These are phyloP conservation scores for Handroanthus guayacan DNA, from an alignment of 257 asterid genomes.

Conservation along the genomic window DNA sequence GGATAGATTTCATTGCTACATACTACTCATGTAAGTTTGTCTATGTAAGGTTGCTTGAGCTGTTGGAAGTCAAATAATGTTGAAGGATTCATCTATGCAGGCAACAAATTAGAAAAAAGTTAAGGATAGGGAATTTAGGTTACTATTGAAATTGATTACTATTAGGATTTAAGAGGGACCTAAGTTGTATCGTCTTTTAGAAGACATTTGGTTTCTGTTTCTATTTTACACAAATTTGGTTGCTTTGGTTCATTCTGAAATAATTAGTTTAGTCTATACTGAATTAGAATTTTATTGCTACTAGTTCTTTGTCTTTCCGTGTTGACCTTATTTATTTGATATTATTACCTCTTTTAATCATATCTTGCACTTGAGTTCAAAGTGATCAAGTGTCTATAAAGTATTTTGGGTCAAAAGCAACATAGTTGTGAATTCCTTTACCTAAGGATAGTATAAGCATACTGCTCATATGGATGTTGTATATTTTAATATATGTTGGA, in stretches of 20 bases:
- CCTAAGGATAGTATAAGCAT: no score
- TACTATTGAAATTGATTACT: not conserved
- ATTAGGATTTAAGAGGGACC: constrained; percentile 7
- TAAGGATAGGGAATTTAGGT: not conserved
- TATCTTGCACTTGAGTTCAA: no score
- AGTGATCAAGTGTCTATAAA: no score
- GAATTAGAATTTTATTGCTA: no score
- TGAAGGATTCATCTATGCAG: constrained; percentile 15
- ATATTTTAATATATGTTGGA: no score
- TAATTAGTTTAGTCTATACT: no score
- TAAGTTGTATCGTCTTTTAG: constrained; percentile 20
- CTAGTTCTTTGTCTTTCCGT: no score
- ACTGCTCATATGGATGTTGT: no score
- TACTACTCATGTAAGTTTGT: constrained; percentile 21
- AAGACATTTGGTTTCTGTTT: constrained; percentile 12
- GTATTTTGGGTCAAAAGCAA: no score
- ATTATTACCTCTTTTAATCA: no score
- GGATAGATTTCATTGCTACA: not conserved
- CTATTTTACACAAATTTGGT: constrained; percentile 5
- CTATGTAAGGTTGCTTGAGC: constrained; percentile 15
- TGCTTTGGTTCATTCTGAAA: constrained; percentile 7
- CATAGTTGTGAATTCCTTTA: no score
- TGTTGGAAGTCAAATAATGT: constrained; percentile 2
- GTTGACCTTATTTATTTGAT: no score
- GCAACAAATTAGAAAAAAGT: not conserved